These are phyloP conservation scores for Austroboletus rostrupii DNA, from an alignment of 1,284 basidiomycete genomes.

Conservation along the genomic window DNA sequence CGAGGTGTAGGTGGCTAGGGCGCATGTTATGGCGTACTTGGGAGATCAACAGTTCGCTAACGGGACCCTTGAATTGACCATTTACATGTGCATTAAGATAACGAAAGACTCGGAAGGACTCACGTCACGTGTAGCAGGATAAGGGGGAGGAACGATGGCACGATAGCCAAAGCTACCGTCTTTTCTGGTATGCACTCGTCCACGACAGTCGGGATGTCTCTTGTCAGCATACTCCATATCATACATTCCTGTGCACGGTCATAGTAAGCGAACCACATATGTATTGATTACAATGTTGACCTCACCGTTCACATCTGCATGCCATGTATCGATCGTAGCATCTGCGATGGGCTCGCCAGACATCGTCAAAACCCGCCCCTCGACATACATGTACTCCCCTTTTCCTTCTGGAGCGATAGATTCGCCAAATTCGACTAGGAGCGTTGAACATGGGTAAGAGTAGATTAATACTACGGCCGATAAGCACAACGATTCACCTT, in stretches of 20 bases:
- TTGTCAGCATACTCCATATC: slow-evolving; percentile 64
- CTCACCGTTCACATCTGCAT: slow-evolving; percentile 69
- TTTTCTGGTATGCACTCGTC: slow-evolving; percentile 56
- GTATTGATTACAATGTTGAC: neutral
- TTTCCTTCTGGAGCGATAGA: slow-evolving; percentile 78
- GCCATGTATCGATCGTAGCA: slow-evolving; percentile 81
- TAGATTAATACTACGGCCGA: neutral
- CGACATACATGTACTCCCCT: slow-evolving; percentile 78
- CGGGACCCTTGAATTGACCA: slow-evolving; percentile 54
- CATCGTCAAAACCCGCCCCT: slow-evolving; percentile 64
- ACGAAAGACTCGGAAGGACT: slow-evolving; percentile 15
- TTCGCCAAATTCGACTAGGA: slow-evolving; percentile 52
- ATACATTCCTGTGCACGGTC: slow-evolving; percentile 42
- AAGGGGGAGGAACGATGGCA: slow-evolving; percentile 73
- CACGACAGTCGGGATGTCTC: slow-evolving; percentile 70
- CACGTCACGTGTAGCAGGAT: slow-evolving; percentile 78
- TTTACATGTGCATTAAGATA: neutral
- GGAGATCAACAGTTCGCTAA: slow-evolving; percentile 56
- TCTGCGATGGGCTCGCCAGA: slow-evolving; percentile 65
- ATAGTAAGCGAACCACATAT: neutral
- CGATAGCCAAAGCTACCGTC: slow-evolving; percentile 73
- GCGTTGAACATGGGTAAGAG: neutral
- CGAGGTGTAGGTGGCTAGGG: slow-evolving; percentile 77
- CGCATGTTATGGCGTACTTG: slow-evolving; percentile 74
- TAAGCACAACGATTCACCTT: slow-evolving; percentile 45